These are phyloP conservation scores for Ichthyophonus hoferi DNA, from an alignment of 208 protist species.

Conservation along the genomic window DNA sequence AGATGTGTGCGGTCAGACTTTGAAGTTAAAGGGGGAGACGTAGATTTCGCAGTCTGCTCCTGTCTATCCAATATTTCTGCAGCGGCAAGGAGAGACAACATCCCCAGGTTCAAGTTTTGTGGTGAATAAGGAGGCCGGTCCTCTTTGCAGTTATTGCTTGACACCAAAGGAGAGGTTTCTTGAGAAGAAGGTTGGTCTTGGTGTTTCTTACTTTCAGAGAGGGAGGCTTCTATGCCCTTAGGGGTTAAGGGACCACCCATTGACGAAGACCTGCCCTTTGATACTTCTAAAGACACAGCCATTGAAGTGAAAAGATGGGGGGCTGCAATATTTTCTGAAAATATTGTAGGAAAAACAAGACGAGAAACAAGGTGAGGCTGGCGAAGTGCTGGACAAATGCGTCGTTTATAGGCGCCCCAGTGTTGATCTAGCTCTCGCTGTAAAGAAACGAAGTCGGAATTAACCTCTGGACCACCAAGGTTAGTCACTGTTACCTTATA, in stretches of 20 bases:
- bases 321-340: not conserved
- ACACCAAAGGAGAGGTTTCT: not conserved
- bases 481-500: not conserved
- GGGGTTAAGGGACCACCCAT: not conserved
- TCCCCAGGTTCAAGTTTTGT: not conserved
- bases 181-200: not conserved
- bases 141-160: not conserved
- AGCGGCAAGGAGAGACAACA: not conserved
- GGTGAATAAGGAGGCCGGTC: too few species aligned
- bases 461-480: not conserved
- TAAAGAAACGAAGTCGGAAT: not conserved
- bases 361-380: not conserved
- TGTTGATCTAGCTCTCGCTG: slow-evolving; percentile 31
- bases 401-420: slow-evolving; percentile 44
- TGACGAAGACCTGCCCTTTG: too few species aligned
- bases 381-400: slow-evolving; percentile 32
- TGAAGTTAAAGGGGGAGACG: too few species aligned
- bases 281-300: too few species aligned
- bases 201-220: not conserved
- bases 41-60: too few species aligned
- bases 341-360: not conserved
- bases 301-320: not conserved
- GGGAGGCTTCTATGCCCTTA: not conserved
- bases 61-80: not conserved
- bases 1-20: too few species aligned